Evolutionary conservation across 2,329 filamentous ascomycete species (phyloP).

Genomic region (Talaromyces albobiverticillius): DNA sequence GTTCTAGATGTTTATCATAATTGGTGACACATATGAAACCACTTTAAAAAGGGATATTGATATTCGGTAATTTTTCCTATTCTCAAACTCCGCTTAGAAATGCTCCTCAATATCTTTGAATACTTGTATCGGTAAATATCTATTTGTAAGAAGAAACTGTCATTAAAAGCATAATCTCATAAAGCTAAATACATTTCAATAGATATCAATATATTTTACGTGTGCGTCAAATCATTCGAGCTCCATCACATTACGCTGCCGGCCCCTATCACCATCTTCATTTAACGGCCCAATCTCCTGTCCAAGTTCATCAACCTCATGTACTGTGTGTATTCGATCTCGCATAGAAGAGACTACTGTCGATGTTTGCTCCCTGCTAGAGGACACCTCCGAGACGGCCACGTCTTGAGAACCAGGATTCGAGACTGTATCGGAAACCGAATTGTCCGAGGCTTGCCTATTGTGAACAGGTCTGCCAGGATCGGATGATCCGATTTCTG

Average conservation of each 20-base stretch:
- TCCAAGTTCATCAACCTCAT: constrained; percentile 11
- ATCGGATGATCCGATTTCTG: constrained; percentile 10
- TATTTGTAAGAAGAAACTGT: no score
- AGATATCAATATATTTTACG: no score
- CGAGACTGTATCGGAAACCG: constrained; percentile 7
- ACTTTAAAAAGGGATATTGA: no score
- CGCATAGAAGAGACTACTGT: neutral
- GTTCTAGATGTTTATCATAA: no score
- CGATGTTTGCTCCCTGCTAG: neutral
- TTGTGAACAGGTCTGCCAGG: neutral
- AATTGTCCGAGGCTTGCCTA: constrained; percentile 8
- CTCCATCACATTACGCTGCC: neutral
- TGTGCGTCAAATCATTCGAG: neutral
- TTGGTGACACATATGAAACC: no score
- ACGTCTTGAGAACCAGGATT: neutral
- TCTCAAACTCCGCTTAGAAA: no score
- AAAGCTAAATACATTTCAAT: no score
- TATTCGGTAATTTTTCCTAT: no score
- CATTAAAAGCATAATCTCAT: no score
- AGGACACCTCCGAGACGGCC: neutral
- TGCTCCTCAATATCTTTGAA: no score
- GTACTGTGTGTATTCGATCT: constrained; percentile 8
- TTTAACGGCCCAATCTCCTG: neutral
- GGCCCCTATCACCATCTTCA: neutral
- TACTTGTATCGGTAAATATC: no score